These are phyloP conservation scores for Picea sitchensis DNA, from an alignment of 75 land plant genomes.

Conservation along the genomic window DNA sequence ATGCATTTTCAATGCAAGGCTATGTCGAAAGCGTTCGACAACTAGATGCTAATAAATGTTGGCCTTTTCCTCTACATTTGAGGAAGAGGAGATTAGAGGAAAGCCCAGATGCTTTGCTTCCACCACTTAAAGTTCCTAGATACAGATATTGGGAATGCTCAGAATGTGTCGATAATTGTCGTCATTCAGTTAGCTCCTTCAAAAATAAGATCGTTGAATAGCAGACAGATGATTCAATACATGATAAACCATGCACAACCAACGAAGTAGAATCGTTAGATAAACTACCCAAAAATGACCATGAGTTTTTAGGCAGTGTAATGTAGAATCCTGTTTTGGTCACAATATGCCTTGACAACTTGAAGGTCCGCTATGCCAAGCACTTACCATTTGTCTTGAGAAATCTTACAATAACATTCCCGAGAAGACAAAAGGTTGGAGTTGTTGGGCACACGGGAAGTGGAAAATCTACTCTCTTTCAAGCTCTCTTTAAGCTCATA, in stretches of 20 bases:
- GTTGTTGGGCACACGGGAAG: too few species aligned
- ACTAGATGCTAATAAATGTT: not conserved
- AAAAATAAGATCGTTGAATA: not conserved
- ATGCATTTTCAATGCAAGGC: conserved; percentile 1
- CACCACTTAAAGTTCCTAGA: conserved; percentile 7
- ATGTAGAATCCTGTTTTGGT: not conserved
- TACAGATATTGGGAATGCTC: conserved; percentile 11
- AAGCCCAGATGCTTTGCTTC: conserved; percentile 1
- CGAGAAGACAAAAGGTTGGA: too few species aligned
- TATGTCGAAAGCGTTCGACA: conserved; percentile 4
- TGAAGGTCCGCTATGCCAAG: too few species aligned
- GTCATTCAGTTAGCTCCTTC: not conserved
- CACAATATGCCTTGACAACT: not conserved
- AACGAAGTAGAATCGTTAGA: not conserved
- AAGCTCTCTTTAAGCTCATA: too few species aligned
- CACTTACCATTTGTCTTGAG: too few species aligned
- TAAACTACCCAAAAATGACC: not conserved
- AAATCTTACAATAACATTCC: too few species aligned
- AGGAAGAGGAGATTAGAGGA: not conserved
- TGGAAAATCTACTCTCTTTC: too few species aligned
- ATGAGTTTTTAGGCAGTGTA: not conserved
- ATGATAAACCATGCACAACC: not conserved
- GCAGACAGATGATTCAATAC: not conserved
- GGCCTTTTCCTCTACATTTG: conserved; percentile 4
- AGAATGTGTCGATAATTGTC: not conserved